Percentiles rank a stretch among this genome's conserved stretches.
phyloP scores from a whole-genome alignment of 106 monocot genomes.

The Dendrobium catenatum region DNA sequence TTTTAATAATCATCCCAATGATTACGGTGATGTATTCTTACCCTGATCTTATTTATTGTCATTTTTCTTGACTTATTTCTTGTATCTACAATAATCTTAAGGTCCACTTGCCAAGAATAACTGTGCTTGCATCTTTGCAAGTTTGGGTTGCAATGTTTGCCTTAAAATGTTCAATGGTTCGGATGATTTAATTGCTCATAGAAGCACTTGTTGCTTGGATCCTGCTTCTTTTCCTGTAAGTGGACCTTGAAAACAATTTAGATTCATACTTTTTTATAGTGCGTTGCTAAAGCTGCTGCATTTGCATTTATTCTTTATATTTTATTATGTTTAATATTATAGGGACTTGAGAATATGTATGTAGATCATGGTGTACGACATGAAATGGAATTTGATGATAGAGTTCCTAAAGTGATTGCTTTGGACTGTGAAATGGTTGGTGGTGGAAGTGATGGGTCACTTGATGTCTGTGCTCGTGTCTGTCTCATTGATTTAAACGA shows the following conservation, averaged over 20 bases:
- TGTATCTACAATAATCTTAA: constrained; percentile 5
- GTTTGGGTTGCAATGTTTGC: constrained; percentile 13
- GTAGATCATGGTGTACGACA: not conserved
- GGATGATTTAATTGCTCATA: constrained; percentile 3
- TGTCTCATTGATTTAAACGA: constrained; percentile 36
- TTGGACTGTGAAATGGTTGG: constrained; percentile 35
- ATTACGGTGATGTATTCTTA: not conserved
- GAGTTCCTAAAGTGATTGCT: constrained; percentile 15
- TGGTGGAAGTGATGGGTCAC: constrained; percentile 34
- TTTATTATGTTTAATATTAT: not conserved
- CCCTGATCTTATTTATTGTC: not conserved
- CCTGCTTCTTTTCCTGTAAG: constrained; percentile 13
- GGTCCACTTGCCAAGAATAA: constrained; percentile 16
- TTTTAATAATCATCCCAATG: not conserved
- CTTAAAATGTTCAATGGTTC: constrained; percentile 4
- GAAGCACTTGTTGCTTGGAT: constrained; percentile 5
- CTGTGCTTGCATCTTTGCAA: constrained; percentile 1
- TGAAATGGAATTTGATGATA: not conserved
- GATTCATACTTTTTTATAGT: not conserved
- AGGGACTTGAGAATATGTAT: constrained; percentile 6
- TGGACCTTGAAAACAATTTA: not conserved
- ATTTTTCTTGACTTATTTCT: not conserved
- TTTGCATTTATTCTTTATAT: not conserved
- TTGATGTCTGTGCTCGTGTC: constrained; percentile 37
- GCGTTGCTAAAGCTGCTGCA: constrained; percentile 4